A percentile compares a stretch with the other conserved stretches of the same genome.
These are phyloP conservation scores for Avena atlantica DNA, from an alignment of 176 grass and related monocot genomes.

Conservation along the genomic window DNA sequence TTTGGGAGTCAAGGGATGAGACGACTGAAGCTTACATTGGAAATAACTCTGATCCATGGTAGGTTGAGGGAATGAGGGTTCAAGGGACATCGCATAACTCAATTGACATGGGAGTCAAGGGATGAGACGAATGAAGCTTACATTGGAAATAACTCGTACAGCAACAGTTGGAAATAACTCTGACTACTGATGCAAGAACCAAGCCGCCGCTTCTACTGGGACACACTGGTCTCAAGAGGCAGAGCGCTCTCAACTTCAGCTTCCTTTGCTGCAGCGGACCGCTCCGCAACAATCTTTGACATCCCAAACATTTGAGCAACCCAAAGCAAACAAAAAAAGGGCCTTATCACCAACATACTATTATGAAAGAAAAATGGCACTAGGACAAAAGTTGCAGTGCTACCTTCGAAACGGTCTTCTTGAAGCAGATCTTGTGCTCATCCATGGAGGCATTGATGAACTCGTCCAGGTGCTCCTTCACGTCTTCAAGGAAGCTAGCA, in stretches of 20 bases:
- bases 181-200: not conserved
- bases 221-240: conserved; percentile 86
- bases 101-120: too few species aligned
- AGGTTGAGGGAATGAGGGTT: too few species aligned
- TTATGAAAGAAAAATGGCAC: not conserved
- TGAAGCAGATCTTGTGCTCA: conserved; percentile 94
- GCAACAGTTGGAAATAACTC: too few species aligned
- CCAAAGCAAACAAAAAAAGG: not conserved
- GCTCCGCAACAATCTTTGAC: conserved; percentile 80
- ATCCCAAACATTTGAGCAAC: conserved; percentile 87
- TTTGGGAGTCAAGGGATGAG: too few species aligned
- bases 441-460: conserved; percentile 95
- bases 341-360: not conserved
- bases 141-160: too few species aligned
- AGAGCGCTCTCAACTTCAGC: conserved; percentile 72
- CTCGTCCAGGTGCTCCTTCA: conserved; percentile 91
- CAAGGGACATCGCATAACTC: too few species aligned
- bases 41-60: too few species aligned
- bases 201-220: conserved; percentile 50
- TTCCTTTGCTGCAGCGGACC: conserved; percentile 53
- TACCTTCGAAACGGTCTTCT: conserved; percentile 89
- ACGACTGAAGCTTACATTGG: too few species aligned
- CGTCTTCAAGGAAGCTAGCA: conserved; percentile 71
- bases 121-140: too few species aligned
- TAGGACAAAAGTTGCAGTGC: not conserved